Evolutionary conservation across 495 filamentous ascomycete species (phyloP), one percentile per base, ranked within the genome.

Genomic region (Penicillium odoratum): DNA sequence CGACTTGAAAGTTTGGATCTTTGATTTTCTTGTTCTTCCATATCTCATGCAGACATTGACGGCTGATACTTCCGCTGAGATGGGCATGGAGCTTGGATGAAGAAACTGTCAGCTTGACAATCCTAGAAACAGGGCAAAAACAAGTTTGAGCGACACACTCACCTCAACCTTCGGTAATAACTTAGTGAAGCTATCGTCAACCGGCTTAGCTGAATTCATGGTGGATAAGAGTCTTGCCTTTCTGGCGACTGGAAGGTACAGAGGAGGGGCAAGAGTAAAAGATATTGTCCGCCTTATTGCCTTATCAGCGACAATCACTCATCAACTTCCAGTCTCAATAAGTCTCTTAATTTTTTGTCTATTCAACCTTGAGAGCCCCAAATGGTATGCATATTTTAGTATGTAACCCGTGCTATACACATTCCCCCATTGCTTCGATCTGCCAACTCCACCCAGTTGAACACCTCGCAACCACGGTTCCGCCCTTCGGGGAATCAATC

Each of bases 1-100:
- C 79, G 0, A 93, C 71, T 4, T 56, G 25, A 40, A 81, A 69
- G 15, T 71, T 58, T 0, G 82, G 82, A 36, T 84, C 64, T 9
- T 57, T 51, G 7, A 70, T 71, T 48, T 82, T 84, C 69, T 86
- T 88, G 47, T 68, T 65, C 40, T 71, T 50, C 88, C 90, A 96
- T 62, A 94, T 83, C 42, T 90, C 83, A 65, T 93, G 88, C 1
- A 94, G 83, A 53, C 83, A 87, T 73, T 86, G 69, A 13, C 84
- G 83, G 67, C 84, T 88, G 71, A 94, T 92, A 68, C 88, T 91
- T 46, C 91, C 90, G 44, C 83, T 88, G 33, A 96, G 81, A 71
- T 94, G 91, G 56, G 91, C 91, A 61, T 96, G 91, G 16, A 96
- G 80, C 87, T 93, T 64, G 16, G 55, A 48, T 50, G 44, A 42